Evolutionary conservation across 371 early-diverging fungal genomes (phyloP).

Genomic region (Fennellomyces sp.): DNA sequence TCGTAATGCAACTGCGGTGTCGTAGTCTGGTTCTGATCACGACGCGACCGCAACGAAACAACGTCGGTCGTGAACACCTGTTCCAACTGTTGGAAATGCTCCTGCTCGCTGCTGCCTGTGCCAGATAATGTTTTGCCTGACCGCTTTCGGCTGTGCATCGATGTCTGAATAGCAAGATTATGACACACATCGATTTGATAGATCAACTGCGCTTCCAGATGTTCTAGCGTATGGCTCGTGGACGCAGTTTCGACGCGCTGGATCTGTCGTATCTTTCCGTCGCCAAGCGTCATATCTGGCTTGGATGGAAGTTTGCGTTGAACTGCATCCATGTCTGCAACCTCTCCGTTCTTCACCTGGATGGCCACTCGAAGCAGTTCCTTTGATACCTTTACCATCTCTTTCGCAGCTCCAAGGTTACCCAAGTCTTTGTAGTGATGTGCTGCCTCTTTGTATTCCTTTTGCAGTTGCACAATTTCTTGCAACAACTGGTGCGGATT

Average conservation of each 20-base stretch:
- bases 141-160: constrained; percentile 17
- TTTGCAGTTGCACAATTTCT: constrained; percentile 43
- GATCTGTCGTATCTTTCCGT: constrained; percentile 38
- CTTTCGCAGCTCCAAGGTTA: constrained; percentile 54
- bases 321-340: constrained; percentile 18
- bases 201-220: constrained; percentile 54
- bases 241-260: constrained; percentile 5
- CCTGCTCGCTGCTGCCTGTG: constrained; percentile 8
- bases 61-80: constrained; percentile 62
- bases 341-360: constrained; percentile 38
- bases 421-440: constrained; percentile 55
- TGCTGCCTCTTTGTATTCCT: constrained; percentile 69
- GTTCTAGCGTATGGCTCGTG: constrained; percentile 35
- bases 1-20: constrained; percentile 64
- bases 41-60: constrained; percentile 52
- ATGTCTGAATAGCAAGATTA: constrained; percentile 53
- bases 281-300: constrained; percentile 44
- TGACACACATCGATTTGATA: constrained; percentile 71
- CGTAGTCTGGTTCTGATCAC: constrained; percentile 28
- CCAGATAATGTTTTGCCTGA: constrained; percentile 12
- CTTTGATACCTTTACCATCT: constrained; percentile 59
- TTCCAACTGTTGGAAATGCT: constrained; percentile 56
- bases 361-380: constrained; percentile 36
- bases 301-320: constrained; percentile 31
- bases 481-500: constrained; percentile 8